Base-by-base conservation (phyloP, 2,329 filamentous ascomycete species). In the Diaporthe humulicola region DNA sequence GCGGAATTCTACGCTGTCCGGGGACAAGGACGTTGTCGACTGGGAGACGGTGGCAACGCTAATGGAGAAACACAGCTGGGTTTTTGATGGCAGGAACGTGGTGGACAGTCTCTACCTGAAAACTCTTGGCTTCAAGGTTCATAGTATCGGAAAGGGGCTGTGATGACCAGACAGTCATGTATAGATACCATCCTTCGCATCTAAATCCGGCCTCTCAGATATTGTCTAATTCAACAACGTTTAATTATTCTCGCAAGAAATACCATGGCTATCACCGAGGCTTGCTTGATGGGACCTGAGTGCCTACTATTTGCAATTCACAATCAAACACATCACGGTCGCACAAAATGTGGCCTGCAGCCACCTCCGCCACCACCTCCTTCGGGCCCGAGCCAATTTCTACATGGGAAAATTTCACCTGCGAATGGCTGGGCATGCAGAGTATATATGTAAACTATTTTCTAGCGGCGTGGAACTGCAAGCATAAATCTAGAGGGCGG, bases 1-100 rank as follows among this genome's bases (percentile, higher is more conserved):
- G 36, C 72, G 74, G 17, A 50, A 60, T 10, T 72, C 69, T 4
- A 70, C 38, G 10, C 57, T 74, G 25, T 60, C 74, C 10, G 73
- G 64, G 6, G 45, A 76, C 30, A 72, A 72, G 42, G 75, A 75
- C 22, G 52, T 74, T 10, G 75, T 76, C 2, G 71, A 76, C 56
- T 76, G 75, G 75, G 71, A 76, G 60, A 38, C 12, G 9, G 75
- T 76, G 15, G 71, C 74, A 9, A 19, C 42, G 5, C 64, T 76
- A 19, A 76, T 76, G 75, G 70, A 76, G 40, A 67, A 76, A 22
- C 75, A 75, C 74, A 76, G 74, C 60, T 76, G 75, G 75, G 60
- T 76, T 3, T 74, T 76, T 52, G 75, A 75, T 25, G 75, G 75
- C 25, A 67, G 75, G 7, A 75, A 76, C n/a, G 66, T 76, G 14